phyloP scores from a whole-genome alignment of 768 basidiomycete species.

The Cyclocybe aegerita region DNA sequence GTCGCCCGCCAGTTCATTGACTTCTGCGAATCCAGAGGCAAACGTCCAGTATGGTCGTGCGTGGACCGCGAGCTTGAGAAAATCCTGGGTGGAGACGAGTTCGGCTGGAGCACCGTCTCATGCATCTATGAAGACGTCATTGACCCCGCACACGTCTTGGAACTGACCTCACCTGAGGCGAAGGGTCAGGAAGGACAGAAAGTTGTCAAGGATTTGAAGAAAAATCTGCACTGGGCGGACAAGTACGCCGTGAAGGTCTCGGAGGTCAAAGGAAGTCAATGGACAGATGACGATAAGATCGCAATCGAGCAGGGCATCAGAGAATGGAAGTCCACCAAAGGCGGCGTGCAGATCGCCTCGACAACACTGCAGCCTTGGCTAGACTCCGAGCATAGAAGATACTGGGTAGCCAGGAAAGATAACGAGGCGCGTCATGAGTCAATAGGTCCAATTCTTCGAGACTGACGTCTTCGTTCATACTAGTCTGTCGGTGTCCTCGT shows the following conservation, averaged over 20 bases:
- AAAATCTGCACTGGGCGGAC: constrained; percentile 60
- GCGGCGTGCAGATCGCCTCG: constrained; percentile 60
- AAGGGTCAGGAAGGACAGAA: constrained; percentile 35
- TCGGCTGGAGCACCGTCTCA: constrained; percentile 58
- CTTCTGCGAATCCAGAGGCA: constrained; percentile 39
- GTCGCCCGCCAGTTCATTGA: constrained; percentile 43
- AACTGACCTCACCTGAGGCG: constrained; percentile 33
- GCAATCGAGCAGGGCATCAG: constrained; percentile 51
- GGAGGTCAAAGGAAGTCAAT: constrained; percentile 37
- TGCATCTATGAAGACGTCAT: constrained; percentile 66
- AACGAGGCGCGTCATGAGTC: constrained; percentile 18
- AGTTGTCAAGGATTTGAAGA: constrained; percentile 57
- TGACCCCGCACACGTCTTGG: constrained; percentile 45
- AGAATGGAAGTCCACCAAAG: constrained; percentile 53
- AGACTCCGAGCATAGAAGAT: constrained; percentile 53
- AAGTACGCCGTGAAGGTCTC: constrained; percentile 50
- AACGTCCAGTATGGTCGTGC: constrained; percentile 62
- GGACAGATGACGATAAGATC: constrained; percentile 42
- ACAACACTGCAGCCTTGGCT: constrained; percentile 53
- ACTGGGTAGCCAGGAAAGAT: constrained; percentile 51
- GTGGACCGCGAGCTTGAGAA: constrained; percentile 52
- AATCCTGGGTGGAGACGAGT: constrained; percentile 40
- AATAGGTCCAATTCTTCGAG: constrained; percentile 1
- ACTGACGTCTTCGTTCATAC: neutral
- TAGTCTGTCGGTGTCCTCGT: constrained; percentile 50